Base-by-base conservation (phyloP, 2,329 filamentous ascomycete genomes). In the Metarhizium rileyi region DNA sequence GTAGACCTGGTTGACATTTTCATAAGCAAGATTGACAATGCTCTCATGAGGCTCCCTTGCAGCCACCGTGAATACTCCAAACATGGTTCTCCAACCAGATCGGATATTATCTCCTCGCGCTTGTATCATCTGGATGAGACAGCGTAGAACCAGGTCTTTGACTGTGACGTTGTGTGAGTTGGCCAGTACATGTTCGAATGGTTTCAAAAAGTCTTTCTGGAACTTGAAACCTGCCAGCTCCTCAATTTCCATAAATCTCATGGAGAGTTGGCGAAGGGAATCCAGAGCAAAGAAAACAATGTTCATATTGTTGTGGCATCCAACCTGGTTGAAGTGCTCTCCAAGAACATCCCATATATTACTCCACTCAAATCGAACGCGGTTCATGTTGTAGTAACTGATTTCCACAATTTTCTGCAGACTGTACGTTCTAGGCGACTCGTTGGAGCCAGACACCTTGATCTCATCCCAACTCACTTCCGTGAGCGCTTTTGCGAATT, bases 381-480 rank as follows among this genome's bases (percentile, higher is more conserved):
- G 84, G 52, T 88, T 90, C 93, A 98, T 98, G 72, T 98, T 98
- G 80, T 98, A 98, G 68, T 95, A 96, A 66, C 89, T 95, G 67
- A 98, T 97, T 68, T 98, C 93, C 16, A 98, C 94, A 55, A 98
- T 81, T 68, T 98, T 98, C 63, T 98, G 93, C 53, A 98, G 72
- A 70, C 90, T 96, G 75, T 96, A 98, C 8, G 91, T 98, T 49
- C 94, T 83, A 10, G 93, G 93, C 22, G 89, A 94, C 53, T 98
- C 93, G 62, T 91, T 96, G 50, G 91, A 88, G 0, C 93, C 93
- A 0, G 93, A 97, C 3, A 93, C 95, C 64, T 94, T 91, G 61
- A 98, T 98, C 67, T 98, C 93, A 62, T 97, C 91, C 93, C 93
- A 97, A 67, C 91, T 97, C 56, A 98, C 91, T 64, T 96, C 90